Evolutionary conservation across 371 early-diverging fungal genomes (phyloP).

Genomic region (Apophysomyces sp.): DNA sequence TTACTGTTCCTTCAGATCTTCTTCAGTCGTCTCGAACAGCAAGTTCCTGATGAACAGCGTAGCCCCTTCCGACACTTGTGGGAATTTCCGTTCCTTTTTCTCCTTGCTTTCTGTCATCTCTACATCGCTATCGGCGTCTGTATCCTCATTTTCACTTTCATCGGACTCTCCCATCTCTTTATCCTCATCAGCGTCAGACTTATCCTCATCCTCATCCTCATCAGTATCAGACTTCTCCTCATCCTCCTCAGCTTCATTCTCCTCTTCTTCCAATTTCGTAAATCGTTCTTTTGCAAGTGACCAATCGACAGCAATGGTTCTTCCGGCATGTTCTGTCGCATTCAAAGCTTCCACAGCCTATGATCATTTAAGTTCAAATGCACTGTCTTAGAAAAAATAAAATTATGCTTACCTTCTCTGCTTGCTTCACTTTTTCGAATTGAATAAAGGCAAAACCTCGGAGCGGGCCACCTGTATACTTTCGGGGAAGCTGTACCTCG

Average conservation of each 20-base stretch:
- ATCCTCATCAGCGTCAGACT: slow-evolving; percentile 32
- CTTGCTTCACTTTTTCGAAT: slow-evolving; percentile 65
- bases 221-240: slow-evolving; percentile 48
- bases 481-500: slow-evolving; percentile 74
- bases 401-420: slow-evolving; percentile 58
- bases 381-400: no score
- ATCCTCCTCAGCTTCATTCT: slow-evolving; percentile 35
- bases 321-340: slow-evolving; percentile 66
- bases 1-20: slow-evolving; percentile 72
- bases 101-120: slow-evolving; percentile 14
- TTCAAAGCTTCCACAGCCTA: slow-evolving; percentile 78
- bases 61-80: slow-evolving; percentile 59
- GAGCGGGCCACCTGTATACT: slow-evolving; percentile 68
- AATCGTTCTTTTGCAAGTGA: slow-evolving; percentile 78
- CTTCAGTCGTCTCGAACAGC: slow-evolving; percentile 85
- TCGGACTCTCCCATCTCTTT: slow-evolving; percentile 12
- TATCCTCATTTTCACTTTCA: slow-evolving; percentile 17
- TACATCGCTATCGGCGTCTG: slow-evolving; percentile 1
- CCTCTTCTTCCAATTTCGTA: slow-evolving; percentile 55
- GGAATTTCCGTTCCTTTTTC: slow-evolving; percentile 23
- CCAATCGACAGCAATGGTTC: slow-evolving; percentile 85
- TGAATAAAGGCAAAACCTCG: slow-evolving; percentile 92
- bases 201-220: slow-evolving; percentile 42
- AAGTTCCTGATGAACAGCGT: slow-evolving; percentile 94
- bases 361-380: no score